phyloP scores from a whole-genome alignment of 495 filamentous ascomycete genomes.

The Neurospora discreta region DNA sequence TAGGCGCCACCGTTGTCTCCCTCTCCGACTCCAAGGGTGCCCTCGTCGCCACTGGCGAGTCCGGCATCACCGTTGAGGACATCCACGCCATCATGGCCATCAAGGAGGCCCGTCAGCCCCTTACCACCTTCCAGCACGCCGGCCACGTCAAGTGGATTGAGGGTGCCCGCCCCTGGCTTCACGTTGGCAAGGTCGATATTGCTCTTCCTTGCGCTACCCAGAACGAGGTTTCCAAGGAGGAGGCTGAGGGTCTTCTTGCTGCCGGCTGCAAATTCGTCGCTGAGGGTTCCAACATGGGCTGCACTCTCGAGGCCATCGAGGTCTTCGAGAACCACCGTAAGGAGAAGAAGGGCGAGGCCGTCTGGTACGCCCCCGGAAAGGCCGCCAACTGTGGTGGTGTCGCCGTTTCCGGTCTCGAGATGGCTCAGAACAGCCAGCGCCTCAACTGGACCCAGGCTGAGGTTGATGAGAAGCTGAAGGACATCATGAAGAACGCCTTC shows the following conservation, averaged over 20 bases:
- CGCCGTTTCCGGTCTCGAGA: slow-evolving; percentile 94
- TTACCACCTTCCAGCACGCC: slow-evolving; percentile 46
- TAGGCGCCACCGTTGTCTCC: slow-evolving; percentile 84
- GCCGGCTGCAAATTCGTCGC: slow-evolving; percentile 78
- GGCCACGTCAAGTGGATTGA: slow-evolving; percentile 77
- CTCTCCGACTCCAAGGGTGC: slow-evolving; percentile 88
- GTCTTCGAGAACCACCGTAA: slow-evolving; percentile 77
- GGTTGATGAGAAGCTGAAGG: slow-evolving; percentile 85
- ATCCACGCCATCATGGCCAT: slow-evolving; percentile 64
- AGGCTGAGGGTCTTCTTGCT: slow-evolving; percentile 71
- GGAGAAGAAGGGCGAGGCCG: slow-evolving; percentile 53
- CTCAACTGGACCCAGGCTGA: slow-evolving; percentile 77
- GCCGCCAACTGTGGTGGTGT: slow-evolving; percentile 97
- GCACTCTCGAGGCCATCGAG: slow-evolving; percentile 90
- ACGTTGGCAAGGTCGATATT: slow-evolving; percentile 80
- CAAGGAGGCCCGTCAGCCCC: slow-evolving; percentile 79
- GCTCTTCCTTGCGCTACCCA: slow-evolving; percentile 91
- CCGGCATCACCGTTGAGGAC: slow-evolving; percentile 64
- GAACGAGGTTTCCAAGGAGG: slow-evolving; percentile 88
- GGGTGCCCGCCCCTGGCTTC: slow-evolving; percentile 82
- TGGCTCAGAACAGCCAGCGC: slow-evolving; percentile 92
- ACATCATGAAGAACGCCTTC: slow-evolving; percentile 92
- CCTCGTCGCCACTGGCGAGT: slow-evolving; percentile 56
- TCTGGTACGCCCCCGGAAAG: slow-evolving; percentile 96
- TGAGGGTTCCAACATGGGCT: slow-evolving; percentile 98